Percentiles rank a stretch among this genome's conserved stretches.
Conservation (phyloP, 257 asterid genomes). For the Nicotiana otophora region DNA sequence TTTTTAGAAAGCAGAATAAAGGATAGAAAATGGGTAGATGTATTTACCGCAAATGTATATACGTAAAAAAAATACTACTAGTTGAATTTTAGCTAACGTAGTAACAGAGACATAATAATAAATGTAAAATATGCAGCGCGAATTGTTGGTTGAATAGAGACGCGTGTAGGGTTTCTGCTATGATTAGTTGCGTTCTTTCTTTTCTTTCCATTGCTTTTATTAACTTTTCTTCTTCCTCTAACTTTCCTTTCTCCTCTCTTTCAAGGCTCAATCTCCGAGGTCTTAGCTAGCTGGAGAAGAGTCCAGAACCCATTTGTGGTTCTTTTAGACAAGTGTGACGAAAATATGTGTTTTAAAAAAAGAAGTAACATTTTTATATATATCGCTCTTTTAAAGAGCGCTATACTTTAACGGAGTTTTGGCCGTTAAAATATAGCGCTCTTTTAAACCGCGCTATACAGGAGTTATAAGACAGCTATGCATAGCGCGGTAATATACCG, state of each 20-base stretch:
- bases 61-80: neutral
- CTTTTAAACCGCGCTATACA: no score
- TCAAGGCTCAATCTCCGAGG: constrained; percentile 44
- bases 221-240: neutral
- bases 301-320: no score
- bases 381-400: no score
- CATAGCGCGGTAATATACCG: no score
- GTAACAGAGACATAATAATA: constrained; percentile 13
- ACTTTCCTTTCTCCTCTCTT: constrained; percentile 9
- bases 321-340: no score
- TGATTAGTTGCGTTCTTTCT: constrained; percentile 51
- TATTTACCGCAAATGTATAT: constrained; percentile 13
- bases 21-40: constrained; percentile 3
- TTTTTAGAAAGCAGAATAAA: constrained; percentile 1
- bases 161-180: constrained; percentile 28
- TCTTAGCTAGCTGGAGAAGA: constrained; percentile 9
- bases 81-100: neutral
- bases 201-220: constrained; percentile 21
- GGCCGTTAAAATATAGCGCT: no score
- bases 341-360: no score
- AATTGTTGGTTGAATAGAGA: constrained; percentile 21
- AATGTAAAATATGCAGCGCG: neutral
- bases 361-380: no score
- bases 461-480: no score
- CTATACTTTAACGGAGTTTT: no score